Evolutionary conservation across 768 basidiomycete genomes (phyloP).

Genomic region (Termitomyces sp.): DNA sequence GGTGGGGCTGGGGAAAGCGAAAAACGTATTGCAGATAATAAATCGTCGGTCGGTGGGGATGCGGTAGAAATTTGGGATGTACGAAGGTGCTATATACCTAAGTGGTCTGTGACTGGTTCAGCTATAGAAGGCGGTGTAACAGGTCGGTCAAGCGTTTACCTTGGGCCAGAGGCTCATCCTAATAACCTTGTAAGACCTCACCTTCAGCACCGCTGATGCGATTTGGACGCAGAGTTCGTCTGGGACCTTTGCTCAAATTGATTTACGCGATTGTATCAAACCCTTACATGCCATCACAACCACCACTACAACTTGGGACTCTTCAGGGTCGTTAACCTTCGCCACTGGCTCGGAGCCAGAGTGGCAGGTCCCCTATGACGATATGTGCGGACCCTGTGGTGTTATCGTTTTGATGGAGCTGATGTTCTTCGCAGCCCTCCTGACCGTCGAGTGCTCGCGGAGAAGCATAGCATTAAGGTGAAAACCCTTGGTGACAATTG

Average conservation of each 20-base stretch:
- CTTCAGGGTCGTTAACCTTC: constrained; percentile 60
- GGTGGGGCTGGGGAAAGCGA: constrained; percentile 6
- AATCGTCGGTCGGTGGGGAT: constrained; percentile 36
- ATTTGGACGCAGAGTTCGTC: constrained; percentile 72
- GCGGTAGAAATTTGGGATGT: constrained; percentile 86
- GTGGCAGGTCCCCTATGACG: constrained; percentile 78
- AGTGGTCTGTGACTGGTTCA: constrained; percentile 70
- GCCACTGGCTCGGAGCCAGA: constrained; percentile 45
- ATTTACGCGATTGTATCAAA: constrained; percentile 57
- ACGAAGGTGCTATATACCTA: constrained; percentile 72
- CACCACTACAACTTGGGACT: constrained; percentile 61
- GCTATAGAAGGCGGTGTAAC: constrained; percentile 68
- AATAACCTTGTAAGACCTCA: constrained; percentile 43
- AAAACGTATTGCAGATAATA: constrained; percentile 4
- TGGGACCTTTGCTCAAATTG: constrained; percentile 76
- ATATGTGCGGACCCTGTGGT: constrained; percentile 44
- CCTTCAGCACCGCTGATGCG: constrained; percentile 65
- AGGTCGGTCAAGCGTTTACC: constrained; percentile 35
- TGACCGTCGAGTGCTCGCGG: constrained; percentile 25
- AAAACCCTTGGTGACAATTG: constrained; percentile 61
- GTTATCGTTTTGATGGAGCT: background rate
- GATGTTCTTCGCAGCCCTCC: constrained; percentile 28
- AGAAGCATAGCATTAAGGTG: constrained; percentile 28
- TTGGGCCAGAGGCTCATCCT: background rate
- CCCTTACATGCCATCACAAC: constrained; percentile 68